These are phyloP conservation scores for Podospora fimiseda DNA, from an alignment of 495 filamentous ascomycete genomes.

Conservation along the genomic window DNA sequence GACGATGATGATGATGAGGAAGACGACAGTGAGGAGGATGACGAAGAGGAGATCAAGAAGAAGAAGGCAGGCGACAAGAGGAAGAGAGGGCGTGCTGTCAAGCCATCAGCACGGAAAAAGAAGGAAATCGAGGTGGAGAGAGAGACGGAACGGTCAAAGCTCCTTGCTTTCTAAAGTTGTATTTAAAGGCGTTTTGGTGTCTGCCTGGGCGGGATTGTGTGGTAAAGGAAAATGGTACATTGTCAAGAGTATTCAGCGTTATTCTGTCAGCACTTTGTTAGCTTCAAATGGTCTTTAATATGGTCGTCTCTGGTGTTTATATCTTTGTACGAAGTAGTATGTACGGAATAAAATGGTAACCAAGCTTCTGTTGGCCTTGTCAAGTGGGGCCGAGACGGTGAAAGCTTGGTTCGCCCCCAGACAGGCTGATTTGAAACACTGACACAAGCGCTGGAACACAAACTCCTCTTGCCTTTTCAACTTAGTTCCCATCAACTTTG, in stretches of 20 bases:
- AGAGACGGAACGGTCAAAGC: conserved; percentile 42
- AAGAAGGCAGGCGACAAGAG: conserved; percentile 55
- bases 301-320: too few species aligned
- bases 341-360: too few species aligned
- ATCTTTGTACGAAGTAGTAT: too few species aligned
- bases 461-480: not conserved
- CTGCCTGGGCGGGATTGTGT: not conserved
- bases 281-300: not conserved
- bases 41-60: conserved; percentile 40
- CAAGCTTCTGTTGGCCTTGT: not conserved
- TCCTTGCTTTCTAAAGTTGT: conserved; percentile 37
- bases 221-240: not conserved
- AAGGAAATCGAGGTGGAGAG: conserved; percentile 70
- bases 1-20: conserved; percentile 45
- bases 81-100: conserved; percentile 54
- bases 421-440: not conserved
- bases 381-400: not conserved
- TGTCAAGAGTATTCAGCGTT: not conserved
- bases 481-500: not conserved
- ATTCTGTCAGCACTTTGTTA: not conserved
- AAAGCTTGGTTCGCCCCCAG: not conserved
- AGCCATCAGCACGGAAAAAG: conserved; percentile 57
- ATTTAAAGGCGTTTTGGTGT: not conserved
- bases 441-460: not conserved
- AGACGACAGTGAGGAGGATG: conserved; percentile 35